Evolutionary conservation across 192 early-diverging fungal species (phyloP).

Genomic region (Linnemannia schmuckeri): DNA sequence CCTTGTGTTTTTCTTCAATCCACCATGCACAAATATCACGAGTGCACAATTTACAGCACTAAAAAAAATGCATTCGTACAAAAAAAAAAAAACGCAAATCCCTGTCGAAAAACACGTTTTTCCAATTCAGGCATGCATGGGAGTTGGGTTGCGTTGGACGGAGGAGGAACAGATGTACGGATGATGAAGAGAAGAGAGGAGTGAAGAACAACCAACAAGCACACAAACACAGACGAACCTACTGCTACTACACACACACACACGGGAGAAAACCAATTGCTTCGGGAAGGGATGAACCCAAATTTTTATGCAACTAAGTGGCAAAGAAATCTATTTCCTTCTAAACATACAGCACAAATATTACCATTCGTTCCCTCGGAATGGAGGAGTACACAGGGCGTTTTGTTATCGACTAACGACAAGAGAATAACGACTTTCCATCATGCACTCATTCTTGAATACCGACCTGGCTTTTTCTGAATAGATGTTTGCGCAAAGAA

Average conservation of each 20-base stretch:
- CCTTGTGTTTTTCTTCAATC: not conserved
- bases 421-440: not conserved
- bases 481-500: not conserved
- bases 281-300: not conserved
- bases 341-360: not conserved
- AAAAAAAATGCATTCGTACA: not conserved
- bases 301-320: not conserved
- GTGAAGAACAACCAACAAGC: not conserved
- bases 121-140: not conserved
- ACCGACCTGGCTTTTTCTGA: not conserved
- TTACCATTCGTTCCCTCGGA: not conserved
- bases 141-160: not conserved
- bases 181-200: not conserved
- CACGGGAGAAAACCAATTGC: not conserved
- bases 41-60: not conserved
- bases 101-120: slow-evolving; percentile 1
- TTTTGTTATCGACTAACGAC: not conserved
- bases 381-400: not conserved
- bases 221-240: not conserved
- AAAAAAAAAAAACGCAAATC: not conserved
- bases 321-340: not conserved
- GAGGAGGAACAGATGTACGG: not conserved
- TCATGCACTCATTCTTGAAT: not conserved
- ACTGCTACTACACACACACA: not conserved
- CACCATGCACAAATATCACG: not conserved